These are phyloP conservation scores for Exophiala oligosperma DNA, from an alignment of 2,329 filamentous ascomycete genomes.

Conservation along the genomic window DNA sequence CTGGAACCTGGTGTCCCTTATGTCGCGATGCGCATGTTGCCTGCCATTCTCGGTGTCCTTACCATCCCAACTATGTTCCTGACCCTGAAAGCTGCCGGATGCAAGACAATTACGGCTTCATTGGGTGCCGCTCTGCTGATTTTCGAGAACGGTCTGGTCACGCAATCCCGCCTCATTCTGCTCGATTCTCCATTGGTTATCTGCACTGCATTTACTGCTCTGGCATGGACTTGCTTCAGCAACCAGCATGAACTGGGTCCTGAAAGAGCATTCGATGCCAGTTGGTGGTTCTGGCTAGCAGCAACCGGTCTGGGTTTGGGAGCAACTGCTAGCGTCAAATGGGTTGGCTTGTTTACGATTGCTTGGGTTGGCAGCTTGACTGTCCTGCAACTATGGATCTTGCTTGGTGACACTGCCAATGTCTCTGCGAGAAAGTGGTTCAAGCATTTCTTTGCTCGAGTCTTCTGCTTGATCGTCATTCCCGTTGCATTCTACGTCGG, in stretches of 20 bases:
- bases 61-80: constrained; percentile 92
- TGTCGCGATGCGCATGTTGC: constrained; percentile 93
- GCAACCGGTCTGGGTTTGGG: constrained; percentile 85
- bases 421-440: constrained; percentile 84
- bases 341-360: constrained; percentile 98
- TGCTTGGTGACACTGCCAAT: constrained; percentile 84
- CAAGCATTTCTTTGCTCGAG: constrained; percentile 90
- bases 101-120: constrained; percentile 78
- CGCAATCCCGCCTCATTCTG: constrained; percentile 91
- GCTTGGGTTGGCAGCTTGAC: constrained; percentile 96
- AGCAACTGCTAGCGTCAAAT: constrained; percentile 93
- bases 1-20: constrained; percentile 92
- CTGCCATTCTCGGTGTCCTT: constrained; percentile 83
- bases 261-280: constrained; percentile 77
- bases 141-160: constrained; percentile 95
- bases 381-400: constrained; percentile 87
- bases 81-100: constrained; percentile 86
- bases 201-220: constrained; percentile 86
- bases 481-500: constrained; percentile 88
- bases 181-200: constrained; percentile 93
- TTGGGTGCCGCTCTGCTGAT: constrained; percentile 85
- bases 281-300: constrained; percentile 98
- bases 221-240: constrained; percentile 88
- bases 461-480: constrained; percentile 89
- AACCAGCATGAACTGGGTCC: constrained; percentile 97